phyloP scores from a whole-genome alignment of 2,329 filamentous ascomycete genomes.

The Colletotrichum eremochloae region DNA sequence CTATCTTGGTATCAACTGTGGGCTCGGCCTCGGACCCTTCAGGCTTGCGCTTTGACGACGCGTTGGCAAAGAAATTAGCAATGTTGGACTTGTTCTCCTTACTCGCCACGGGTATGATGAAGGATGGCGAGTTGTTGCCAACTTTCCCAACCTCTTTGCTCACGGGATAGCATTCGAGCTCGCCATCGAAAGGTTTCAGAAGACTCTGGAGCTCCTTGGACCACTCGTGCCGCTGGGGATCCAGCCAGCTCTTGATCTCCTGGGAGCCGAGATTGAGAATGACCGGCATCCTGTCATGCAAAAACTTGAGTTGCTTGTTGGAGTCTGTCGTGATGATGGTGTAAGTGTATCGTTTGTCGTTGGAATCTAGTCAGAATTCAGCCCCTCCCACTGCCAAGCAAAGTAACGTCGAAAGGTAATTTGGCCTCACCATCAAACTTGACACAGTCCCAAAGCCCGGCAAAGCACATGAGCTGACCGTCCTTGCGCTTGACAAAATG shows the following conservation, averaged over 20 bases:
- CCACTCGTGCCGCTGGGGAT: conserved; percentile 81
- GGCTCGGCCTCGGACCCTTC: conserved; percentile 26
- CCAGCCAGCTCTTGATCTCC: conserved; percentile 80
- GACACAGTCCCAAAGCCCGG: conserved; percentile 92
- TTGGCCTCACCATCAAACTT: conserved; percentile 75
- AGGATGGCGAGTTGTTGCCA: conserved; percentile 87
- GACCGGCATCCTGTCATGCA: conserved; percentile 97
- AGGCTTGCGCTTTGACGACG: conserved; percentile 54
- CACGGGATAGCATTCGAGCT: conserved; percentile 88
- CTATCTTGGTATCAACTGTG: conserved; percentile 43
- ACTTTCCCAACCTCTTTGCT: conserved; percentile 93
- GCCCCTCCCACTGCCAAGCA: background rate
- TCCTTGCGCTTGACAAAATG: conserved; percentile 88
- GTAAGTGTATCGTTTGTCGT: conserved; percentile 85
- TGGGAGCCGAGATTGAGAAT: conserved; percentile 84
- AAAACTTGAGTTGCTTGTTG: conserved; percentile 84
- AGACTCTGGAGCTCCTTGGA: conserved; percentile 81
- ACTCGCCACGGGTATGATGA: conserved; percentile 86
- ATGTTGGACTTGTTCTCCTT: conserved; percentile 94
- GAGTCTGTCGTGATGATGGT: conserved; percentile 93
- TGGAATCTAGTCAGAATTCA: conserved; percentile 57
- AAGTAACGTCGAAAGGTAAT: background rate
- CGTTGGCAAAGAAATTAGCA: conserved; percentile 85
- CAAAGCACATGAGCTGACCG: conserved; percentile 87
- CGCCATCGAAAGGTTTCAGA: conserved; percentile 82